Percentiles rank a stretch among this genome's conserved stretches.
Evolutionary conservation across 2,329 filamentous ascomycete genomes (phyloP).

Genomic region (Scopulariopsis brevicaulis): DNA sequence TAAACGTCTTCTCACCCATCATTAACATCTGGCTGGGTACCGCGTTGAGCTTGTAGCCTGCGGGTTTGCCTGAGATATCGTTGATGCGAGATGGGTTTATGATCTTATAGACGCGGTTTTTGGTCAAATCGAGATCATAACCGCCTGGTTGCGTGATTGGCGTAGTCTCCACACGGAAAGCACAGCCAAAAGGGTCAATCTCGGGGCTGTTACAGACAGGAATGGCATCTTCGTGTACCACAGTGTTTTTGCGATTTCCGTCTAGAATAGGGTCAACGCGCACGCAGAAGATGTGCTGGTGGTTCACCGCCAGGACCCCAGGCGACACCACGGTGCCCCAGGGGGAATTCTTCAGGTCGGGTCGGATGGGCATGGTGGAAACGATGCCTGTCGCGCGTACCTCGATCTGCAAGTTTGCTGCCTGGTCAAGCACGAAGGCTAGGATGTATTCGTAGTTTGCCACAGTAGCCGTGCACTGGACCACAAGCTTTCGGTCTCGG

Average conservation of each 20-base stretch:
- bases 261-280: conserved; percentile 52
- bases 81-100: conserved; percentile 34
- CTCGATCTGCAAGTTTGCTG: conserved; percentile 49
- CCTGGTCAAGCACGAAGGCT: conserved; percentile 44
- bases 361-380: conserved; percentile 45
- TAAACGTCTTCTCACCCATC: conserved; percentile 32
- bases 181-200: conserved; percentile 52
- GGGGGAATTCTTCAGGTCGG: conserved; percentile 30
- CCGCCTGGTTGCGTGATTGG: conserved; percentile 31
- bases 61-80: conserved; percentile 31
- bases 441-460: conserved; percentile 59
- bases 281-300: conserved; percentile 58
- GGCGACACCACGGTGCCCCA: conserved; percentile 53
- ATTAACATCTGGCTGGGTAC: conserved; percentile 32
- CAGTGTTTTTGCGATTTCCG: conserved; percentile 36
- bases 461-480: conserved; percentile 59
- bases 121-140: conserved; percentile 38
- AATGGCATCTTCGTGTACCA: conserved; percentile 29
- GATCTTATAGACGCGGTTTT: conserved; percentile 38
- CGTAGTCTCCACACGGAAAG: conserved; percentile 41
- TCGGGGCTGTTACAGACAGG: conserved; percentile 26
- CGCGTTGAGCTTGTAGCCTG: conserved; percentile 37
- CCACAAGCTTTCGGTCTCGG: conserved; percentile 48
- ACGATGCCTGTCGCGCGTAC: conserved; percentile 56
- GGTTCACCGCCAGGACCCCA: conserved; percentile 55